Evolutionary conservation across 2,329 filamentous ascomycete species (phyloP).

Genomic region (Penicillium sclerotiorum): DNA sequence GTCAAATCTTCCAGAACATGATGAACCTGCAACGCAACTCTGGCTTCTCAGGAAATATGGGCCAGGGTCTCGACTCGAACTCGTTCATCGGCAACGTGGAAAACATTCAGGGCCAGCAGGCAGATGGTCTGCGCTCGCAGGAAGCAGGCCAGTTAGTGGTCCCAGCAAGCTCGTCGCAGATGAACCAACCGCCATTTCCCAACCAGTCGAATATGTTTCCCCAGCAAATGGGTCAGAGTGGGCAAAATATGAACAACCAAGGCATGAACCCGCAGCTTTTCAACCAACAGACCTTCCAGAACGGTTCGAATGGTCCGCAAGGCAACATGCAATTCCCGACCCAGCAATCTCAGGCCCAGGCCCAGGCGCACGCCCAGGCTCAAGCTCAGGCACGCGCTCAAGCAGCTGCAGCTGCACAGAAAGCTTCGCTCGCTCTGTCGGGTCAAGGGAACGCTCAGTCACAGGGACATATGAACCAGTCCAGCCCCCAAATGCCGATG

Average conservation of each 20-base stretch:
- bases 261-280: constrained; percentile 44
- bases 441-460: constrained; percentile 45
- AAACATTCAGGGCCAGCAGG: constrained; percentile 62
- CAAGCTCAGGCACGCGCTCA: constrained; percentile 46
- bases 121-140: constrained; percentile 62
- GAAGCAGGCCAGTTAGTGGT: constrained; percentile 66
- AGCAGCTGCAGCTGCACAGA: constrained; percentile 48
- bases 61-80: constrained; percentile 34
- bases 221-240: constrained; percentile 45
- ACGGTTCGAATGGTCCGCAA: constrained; percentile 47
- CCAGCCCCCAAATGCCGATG: constrained; percentile 45
- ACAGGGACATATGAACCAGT: constrained; percentile 43
- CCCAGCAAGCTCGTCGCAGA: constrained; percentile 62
- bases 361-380: constrained; percentile 34
- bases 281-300: constrained; percentile 47
- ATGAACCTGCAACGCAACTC: constrained; percentile 44
- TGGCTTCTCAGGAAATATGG: constrained; percentile 35
- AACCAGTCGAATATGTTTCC: constrained; percentile 46
- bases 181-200: constrained; percentile 44
- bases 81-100: constrained; percentile 53
- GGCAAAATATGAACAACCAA: constrained; percentile 39
- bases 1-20: constrained; percentile 46
- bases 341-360: constrained; percentile 34
- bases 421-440: constrained; percentile 50
- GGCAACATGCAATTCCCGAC: constrained; percentile 44